Evolutionary conservation across 2,329 filamentous ascomycete species (phyloP), one percentile per base, ranked within the genome.

Genomic region (Trichoderma afroharzianum): DNA sequence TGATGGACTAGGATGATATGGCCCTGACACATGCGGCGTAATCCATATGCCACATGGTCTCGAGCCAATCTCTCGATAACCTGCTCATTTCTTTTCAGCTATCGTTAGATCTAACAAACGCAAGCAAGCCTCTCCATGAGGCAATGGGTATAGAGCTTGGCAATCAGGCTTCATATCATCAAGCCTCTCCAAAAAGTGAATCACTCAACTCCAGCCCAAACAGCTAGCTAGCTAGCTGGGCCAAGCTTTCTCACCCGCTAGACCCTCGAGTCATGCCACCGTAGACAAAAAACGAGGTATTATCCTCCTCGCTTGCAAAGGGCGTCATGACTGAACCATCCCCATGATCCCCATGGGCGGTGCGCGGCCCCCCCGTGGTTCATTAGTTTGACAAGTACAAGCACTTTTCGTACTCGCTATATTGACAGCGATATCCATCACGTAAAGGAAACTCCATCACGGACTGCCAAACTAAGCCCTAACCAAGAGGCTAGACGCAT

Each of bases 101-200:
- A 28, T 32, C 55, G 9, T 58, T n/a, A 18, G 55, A 58, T 7
- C 15, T 12, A 30, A 30, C 7, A 30, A 61, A 53, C 66, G 66
- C 39, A 69, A 69, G 26, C 57, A 69, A 69, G 66, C 66, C 66
- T 62, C 66, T 4, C 8, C 39, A 61, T 69, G 66, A 62, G 66
- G 66, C 36, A 57, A 69, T 62, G 18, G 15, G 66, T 53, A 39
- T 57, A 53, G 66, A 50, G 28, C 57, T 69, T 47, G 26, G 53
- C 53, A 53, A 68, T 18, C 21, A n/a, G 11, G 24, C 64, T 47
- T 43, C 32, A 21, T 2, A 58, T 39, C 30, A 30, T 12, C 50
- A 43, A 68, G 28, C 50, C 21, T 30, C 5, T 8, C 11, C 26
- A n/a, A 59, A 59, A 47, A 28, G 15, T 15, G n/a, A 58, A 30